phyloP scores from a whole-genome alignment of 2,329 filamentous ascomycete species.

The Aspergillus calidoustus region DNA sequence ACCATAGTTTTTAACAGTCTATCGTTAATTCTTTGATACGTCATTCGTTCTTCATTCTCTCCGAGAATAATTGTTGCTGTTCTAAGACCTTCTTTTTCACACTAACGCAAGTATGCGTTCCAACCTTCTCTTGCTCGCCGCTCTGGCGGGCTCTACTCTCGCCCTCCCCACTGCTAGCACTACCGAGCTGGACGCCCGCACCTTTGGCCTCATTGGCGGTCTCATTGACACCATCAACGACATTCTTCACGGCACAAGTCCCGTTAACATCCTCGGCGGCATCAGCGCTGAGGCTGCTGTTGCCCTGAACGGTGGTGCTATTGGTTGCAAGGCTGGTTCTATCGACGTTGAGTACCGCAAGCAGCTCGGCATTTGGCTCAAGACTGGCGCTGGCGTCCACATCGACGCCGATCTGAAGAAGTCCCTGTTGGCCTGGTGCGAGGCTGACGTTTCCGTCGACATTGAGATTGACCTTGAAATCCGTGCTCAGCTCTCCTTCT shows the following conservation, averaged over 20 bases:
- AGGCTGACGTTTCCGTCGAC: slow-evolving; percentile 30
- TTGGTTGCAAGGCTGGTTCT: slow-evolving; percentile 37
- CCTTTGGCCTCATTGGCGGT: slow-evolving; percentile 28
- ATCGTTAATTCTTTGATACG: slow-evolving; percentile 35
- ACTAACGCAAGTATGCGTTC: slow-evolving; percentile 29
- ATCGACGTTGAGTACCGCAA: slow-evolving; percentile 34
- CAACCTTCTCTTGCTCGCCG: slow-evolving; percentile 38
- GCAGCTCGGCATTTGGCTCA: slow-evolving; percentile 38
- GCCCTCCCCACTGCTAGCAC: slow-evolving; percentile 36
- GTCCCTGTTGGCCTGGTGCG: slow-evolving; percentile 38
- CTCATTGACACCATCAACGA: slow-evolving; percentile 28
- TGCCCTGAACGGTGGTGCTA: slow-evolving; percentile 40
- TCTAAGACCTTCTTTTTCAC: slow-evolving; percentile 23
- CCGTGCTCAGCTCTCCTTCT: slow-evolving; percentile 38
- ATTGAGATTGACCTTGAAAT: slow-evolving; percentile 30
- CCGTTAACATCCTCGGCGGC: slow-evolving; percentile 31
- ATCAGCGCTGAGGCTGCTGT: slow-evolving; percentile 41
- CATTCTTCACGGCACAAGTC: slow-evolving; percentile 30
- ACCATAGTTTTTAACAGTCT: slow-evolving; percentile 34
- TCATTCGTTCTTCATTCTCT: slow-evolving; percentile 10
- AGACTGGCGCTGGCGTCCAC: slow-evolving; percentile 24
- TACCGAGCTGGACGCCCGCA: slow-evolving; percentile 31
- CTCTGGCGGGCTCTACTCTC: slow-evolving; percentile 37
- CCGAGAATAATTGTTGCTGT: slow-evolving; percentile 22
- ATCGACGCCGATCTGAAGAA: slow-evolving; percentile 35